Evolutionary conservation across 495 filamentous ascomycete genomes (phyloP), one percentile per base, ranked within the genome.

Genomic region (Extremus antarcticus): DNA sequence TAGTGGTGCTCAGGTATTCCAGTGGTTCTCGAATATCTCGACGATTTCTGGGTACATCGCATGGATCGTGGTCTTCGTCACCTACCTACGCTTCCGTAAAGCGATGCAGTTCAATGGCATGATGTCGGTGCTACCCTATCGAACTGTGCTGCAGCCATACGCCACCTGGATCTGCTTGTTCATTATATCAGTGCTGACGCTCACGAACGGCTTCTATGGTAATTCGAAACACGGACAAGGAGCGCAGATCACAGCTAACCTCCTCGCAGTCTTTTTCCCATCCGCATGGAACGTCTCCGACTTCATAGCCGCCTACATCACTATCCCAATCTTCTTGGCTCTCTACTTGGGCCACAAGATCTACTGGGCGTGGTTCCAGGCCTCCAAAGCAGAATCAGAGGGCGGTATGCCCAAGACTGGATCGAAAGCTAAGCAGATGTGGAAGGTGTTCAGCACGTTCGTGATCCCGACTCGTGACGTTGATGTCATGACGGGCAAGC

Each of bases 31-130:
- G 68, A 15, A 48, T 21, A 48, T 68, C 52, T 55, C 52, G 0
- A 66, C 61, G n/a, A 66, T 66, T 46, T 63, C 61, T 11, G 62
- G 62, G n/a, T 66, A 63, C 57, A 63, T 68, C 54, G 60, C 64
- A 23, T 68, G 66, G 66, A 66, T 66, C 50, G 59, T 63, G 3
- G 54, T 57, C 41, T 56, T 58, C 53, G 65, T 68, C 50, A 65
- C 63, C 13, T 68, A 65, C 52, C 56, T 68, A 41, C 74, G 73
- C 24, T 76, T 76, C 60, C 72, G 72, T 49, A 70, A 71, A 53
- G 73, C 74, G 24, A 63, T 75, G n/a, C 24, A 54, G 4, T 66
- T 64, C 60, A 66, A 77, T 38, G 63, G 62, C 25, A 54, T 78
- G 13, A 64, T 71, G 8, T 59, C 55, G 8, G 47, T 47, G 11